These are phyloP conservation scores for Raphanus hybrid DNA, from an alignment of 441 rosid species.

Conservation along the genomic window DNA sequence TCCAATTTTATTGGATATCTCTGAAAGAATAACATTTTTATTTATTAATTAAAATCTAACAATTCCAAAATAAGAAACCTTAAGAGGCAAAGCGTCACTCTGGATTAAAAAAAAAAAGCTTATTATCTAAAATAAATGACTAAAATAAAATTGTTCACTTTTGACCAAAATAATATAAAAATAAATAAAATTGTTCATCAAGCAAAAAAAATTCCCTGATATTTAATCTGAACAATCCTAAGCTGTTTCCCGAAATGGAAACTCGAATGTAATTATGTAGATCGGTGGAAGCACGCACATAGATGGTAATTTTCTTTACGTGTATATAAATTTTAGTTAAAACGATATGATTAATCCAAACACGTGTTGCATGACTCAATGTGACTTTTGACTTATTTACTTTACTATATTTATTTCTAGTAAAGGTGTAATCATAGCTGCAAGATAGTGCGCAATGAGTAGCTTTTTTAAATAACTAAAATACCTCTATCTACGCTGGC, in stretches of 20 bases:
- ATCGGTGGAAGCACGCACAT: conserved; percentile 16
- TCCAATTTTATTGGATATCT: too few relatives aligned
- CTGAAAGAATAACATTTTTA: too few relatives aligned
- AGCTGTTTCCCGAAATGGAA: conserved; percentile 37
- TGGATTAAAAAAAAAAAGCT: too few relatives aligned
- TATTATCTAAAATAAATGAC: too few relatives aligned
- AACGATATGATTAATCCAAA: conserved; percentile 32
- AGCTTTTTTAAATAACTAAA: conserved; percentile 1
- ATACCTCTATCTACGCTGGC: conserved; percentile 20
- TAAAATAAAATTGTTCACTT: too few relatives aligned
- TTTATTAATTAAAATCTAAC: too few relatives aligned
- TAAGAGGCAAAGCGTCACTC: too few relatives aligned
- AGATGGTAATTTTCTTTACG: conserved; percentile 34
- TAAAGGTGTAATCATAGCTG: conserved; percentile 38
- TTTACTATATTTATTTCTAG: conserved; percentile 15
- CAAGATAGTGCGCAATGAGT: conserved; percentile 28
- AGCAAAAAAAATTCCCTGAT: background rate
- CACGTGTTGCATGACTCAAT: conserved; percentile 45
- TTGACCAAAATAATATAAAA: background rate
- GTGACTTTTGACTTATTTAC: conserved; percentile 31
- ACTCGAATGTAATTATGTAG: conserved; percentile 34
- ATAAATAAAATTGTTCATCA: background rate
- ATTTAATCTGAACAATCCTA: conserved; percentile 1
- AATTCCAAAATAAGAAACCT: too few relatives aligned
- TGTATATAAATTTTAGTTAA: conserved; percentile 28